These are phyloP conservation scores for Alternaria triticina DNA, from an alignment of 2,329 filamentous ascomycete genomes.

Conservation along the genomic window DNA sequence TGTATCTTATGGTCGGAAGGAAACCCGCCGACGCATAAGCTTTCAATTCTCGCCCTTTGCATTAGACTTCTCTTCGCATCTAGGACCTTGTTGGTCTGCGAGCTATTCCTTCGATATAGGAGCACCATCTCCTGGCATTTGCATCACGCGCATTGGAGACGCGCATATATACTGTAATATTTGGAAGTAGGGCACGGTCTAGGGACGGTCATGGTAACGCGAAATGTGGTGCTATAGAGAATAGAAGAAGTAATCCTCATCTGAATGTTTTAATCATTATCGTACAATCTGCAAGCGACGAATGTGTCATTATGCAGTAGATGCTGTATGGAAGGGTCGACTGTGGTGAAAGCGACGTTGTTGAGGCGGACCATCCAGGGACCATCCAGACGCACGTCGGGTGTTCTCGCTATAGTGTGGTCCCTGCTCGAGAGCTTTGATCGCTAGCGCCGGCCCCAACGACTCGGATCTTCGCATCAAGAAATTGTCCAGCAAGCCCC, in stretches of 20 bases:
- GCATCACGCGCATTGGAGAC: conserved; percentile 22
- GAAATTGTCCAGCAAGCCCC: conserved; percentile 32
- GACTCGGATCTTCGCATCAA: conserved; percentile 24
- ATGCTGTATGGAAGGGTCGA: neutral
- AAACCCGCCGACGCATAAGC: conserved; percentile 66
- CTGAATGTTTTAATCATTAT: neutral
- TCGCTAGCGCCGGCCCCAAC: conserved; percentile 17
- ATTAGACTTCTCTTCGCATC: conserved; percentile 25
- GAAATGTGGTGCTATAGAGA: conserved; percentile 15
- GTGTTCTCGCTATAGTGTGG: conserved; percentile 15
- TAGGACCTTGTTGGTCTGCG: conserved; percentile 18
- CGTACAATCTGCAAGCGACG: neutral
- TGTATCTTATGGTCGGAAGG: conserved; percentile 95
- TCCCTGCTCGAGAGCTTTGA: conserved; percentile 14
- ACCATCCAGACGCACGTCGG: conserved; percentile 5
- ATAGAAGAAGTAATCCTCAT: conserved; percentile 8
- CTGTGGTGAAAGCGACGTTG: neutral
- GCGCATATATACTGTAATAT: conserved; percentile 39
- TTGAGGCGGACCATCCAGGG: neutral
- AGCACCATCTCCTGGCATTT: conserved; percentile 20
- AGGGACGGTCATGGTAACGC: conserved; percentile 32
- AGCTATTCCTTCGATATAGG: conserved; percentile 21
- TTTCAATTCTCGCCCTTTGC: conserved; percentile 18
- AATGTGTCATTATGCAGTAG: neutral
- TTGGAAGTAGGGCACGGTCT: conserved; percentile 17